Base-by-base conservation (phyloP, 1,284 basidiomycete genomes). In the Leccinum subatratum region DNA sequence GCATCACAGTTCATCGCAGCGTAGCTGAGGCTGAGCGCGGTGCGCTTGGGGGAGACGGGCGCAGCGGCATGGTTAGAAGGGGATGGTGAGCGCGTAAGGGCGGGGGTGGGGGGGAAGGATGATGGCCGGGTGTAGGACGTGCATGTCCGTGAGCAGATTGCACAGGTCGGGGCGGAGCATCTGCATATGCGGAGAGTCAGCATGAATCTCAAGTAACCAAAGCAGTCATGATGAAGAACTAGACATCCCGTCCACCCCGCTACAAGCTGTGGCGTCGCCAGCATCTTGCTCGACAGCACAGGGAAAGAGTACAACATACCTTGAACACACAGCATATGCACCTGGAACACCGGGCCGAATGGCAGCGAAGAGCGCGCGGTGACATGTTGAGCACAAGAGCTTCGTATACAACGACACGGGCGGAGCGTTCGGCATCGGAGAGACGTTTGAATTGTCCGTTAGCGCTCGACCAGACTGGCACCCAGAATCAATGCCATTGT, bases 21-120 rank as follows among this genome's bases (percentile, higher is more conserved):
- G 8, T 68, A 67, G 37, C 74, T 74, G 59, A 77, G 63, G 16
- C 68, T 28, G 16, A 77, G 70, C 3, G 72, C 68, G 1, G 62
- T 8, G 16, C 75, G 74, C 64, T 68, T 77, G 2, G 72, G 76
- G 5, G 75, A 76, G 54, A 71, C 32, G 0, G 73, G 69, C 2
- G 70, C 54, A 1, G 51, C 7, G 5, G 18, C 22, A 1, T 59
- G 62, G 1, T 66, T 56, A 0, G 71, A 65, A 5, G 76, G 75
- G 25, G 75, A 77, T 5, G 74, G 73, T 18, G 76, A 77, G 28
- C 75, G 75, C 3, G 75, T 77, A 61, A 76, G 73, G 45, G 75
- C 76, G 6, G 76, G 74, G 1, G 74, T 75, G 6, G 76, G 75
- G 22, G 74, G 76, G 22, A 72, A 58, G 56, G 76, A 75, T 42